Evolutionary conservation across 805 yeast species (phyloP), one percentile per base, ranked within the genome.

Genomic region (Cephaloascus albidus): DNA sequence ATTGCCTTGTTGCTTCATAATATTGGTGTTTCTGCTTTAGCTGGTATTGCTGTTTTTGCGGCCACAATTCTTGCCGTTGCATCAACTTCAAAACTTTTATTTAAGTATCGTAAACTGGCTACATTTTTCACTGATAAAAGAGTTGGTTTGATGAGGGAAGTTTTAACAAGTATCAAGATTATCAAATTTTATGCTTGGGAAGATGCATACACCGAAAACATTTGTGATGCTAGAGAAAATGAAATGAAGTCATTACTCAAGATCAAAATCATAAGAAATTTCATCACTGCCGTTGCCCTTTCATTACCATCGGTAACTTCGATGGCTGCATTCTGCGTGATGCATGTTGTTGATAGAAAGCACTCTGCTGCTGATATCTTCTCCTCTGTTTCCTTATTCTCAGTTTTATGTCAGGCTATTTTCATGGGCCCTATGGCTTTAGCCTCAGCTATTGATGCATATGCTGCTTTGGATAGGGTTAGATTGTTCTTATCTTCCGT

Each of bases 131-230:
- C 72, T n/a, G 72, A 68, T 47, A 53, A 57, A 43, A 50, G 72
- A 44, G 60, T 68, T 37, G 52, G 65, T 18, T 52, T 61, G 38
- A 65, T 68, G 65, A 58, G 70, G 43, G 72, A 68, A 48, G 56
- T 63, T 28, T 55, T 68, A 41, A 51, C 51, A 37, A 61, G 65
- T 47, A 51, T 68, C 44, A 68, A 68, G 45, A 52, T 67, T 23
- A 65, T 68, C 48, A 68, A 68, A 50, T 68, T 59, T 39, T 68
- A 66, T 45, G 67, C 72, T 12, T 68, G 74, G 74, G 74, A 68
- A 50, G 26, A 54, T 39, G 68, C 74, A 16, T 68, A 68, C 51
- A 58, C 59, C 45, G 40, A 50, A 33, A 55, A 49, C 42, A 58
- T 68, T 37, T 52, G 62, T 23, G 46, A 53, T n/a, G 56, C 58